Evolutionary conservation across 2,329 filamentous ascomycete species (phyloP).

Genomic region (Leptographium wingfieldii): DNA sequence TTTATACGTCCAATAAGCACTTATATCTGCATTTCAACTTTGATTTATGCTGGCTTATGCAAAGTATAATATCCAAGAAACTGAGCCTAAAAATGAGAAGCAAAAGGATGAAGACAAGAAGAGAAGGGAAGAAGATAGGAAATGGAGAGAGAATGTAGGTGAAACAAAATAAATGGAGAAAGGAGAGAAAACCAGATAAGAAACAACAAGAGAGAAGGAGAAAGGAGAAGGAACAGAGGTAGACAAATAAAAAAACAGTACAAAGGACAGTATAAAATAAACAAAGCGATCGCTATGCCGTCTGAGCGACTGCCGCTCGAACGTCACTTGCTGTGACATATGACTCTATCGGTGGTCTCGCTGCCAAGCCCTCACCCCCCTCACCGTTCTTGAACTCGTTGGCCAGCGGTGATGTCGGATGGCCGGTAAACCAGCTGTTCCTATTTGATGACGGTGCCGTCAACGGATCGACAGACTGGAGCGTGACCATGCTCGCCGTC

Average conservation of each 20-base stretch:
- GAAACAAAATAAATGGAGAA: not conserved
- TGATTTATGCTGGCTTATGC: not conserved
- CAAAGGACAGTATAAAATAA: not conserved
- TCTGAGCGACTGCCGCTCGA: not conserved
- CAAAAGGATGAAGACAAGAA: not conserved
- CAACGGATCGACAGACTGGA: conserved; percentile 28
- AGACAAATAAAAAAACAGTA: not conserved
- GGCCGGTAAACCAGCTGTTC: not conserved
- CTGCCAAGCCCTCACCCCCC: not conserved
- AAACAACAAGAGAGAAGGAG: not conserved
- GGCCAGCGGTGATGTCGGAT: not conserved
- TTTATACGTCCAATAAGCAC: not conserved
- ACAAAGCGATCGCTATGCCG: not conserved
- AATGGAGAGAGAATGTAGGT: not conserved
- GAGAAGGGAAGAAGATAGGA: not conserved
- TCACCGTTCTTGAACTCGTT: not conserved
- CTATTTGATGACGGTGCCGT: not conserved
- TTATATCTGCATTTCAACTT: not conserved
- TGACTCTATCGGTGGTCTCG: not conserved
- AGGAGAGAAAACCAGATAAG: not conserved
- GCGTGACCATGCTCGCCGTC: conserved; percentile 58
- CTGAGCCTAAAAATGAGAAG: too few relatives aligned
- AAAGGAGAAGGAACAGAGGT: not conserved
- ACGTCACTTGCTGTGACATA: not conserved
- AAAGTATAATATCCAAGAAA: not conserved